phyloP scores from a whole-genome alignment of 179 eudicot genomes.

The Silene noctiflora region DNA sequence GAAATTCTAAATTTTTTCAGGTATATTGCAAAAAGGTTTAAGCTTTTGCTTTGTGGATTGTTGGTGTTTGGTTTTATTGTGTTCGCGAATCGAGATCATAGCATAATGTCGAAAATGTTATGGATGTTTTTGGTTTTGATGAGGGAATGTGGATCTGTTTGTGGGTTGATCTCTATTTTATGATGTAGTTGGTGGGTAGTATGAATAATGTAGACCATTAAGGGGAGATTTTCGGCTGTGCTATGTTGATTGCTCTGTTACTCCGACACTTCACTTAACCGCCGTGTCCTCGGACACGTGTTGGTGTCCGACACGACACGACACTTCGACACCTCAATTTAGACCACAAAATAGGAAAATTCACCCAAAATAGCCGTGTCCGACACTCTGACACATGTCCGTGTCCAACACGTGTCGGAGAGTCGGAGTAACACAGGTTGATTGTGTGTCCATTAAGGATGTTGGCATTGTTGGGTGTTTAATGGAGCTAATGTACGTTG shows the following conservation, averaged over 20 bases:
- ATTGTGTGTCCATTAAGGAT: slow-evolving; percentile 27
- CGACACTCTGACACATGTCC: too few species aligned
- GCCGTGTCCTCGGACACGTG: too few species aligned
- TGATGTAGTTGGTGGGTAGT: neutral
- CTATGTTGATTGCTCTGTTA: slow-evolving; percentile 21
- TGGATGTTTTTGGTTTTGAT: slow-evolving; percentile 14
- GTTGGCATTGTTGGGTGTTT: slow-evolving; percentile 16
- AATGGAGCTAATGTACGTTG: slow-evolving; percentile 17
- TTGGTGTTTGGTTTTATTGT: neutral
- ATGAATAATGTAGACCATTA: slow-evolving; percentile 12
- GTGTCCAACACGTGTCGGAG: too few species aligned
- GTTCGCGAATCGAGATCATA: neutral
- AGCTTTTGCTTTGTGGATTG: neutral
- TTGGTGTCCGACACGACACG: too few species aligned
- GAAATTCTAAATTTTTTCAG: slow-evolving; percentile 68
- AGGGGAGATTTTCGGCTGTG: slow-evolving; percentile 18
- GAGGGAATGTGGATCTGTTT: slow-evolving; percentile 23
- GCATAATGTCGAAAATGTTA: neutral
- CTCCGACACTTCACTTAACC: too few species aligned
- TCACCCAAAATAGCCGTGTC: too few species aligned
- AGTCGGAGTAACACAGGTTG: too few species aligned
- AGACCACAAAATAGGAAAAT: too few species aligned
- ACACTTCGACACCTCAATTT: too few species aligned
- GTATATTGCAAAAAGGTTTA: slow-evolving; percentile 19
- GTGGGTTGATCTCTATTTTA: slow-evolving; percentile 25